Evolutionary conservation across 2,329 filamentous ascomycete species (phyloP).

Genomic region (Colletotrichum navitas): DNA sequence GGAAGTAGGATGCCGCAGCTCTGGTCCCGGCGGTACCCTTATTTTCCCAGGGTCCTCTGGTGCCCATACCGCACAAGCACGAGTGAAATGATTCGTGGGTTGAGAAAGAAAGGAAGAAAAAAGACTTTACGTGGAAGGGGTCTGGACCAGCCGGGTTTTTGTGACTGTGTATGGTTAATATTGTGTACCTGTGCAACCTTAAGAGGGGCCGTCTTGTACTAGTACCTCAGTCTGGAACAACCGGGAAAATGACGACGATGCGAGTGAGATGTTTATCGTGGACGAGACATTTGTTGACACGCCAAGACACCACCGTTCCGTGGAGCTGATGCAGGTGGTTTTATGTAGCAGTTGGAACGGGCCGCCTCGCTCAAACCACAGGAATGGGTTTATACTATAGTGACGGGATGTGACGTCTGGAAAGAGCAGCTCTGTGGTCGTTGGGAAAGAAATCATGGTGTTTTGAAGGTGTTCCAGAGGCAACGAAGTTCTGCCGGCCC

Average conservation of each 20-base stretch:
- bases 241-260: background rate
- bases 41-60: background rate
- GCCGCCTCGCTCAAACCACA: background rate
- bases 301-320: background rate
- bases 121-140: background rate
- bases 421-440: constrained; percentile 13
- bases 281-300: background rate
- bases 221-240: too few relatives aligned
- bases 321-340: background rate
- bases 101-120: background rate
- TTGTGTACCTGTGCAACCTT: too few relatives aligned
- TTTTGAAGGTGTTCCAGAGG: constrained; percentile 40
- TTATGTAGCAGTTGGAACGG: background rate
- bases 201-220: too few relatives aligned
- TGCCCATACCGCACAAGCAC: background rate
- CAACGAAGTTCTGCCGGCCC: constrained; percentile 29
- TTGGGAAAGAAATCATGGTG: constrained; percentile 33
- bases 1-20: constrained; percentile 1
- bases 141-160: background rate
- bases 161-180: too few relatives aligned
- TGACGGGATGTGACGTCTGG: background rate
- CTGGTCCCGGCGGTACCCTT: background rate
- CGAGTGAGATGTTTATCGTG: too few relatives aligned
- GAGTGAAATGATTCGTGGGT: background rate
- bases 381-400: constrained; percentile 16